Base-by-base conservation (phyloP, 1,284 basidiomycete genomes). In the Trichosporon asahii region DNA sequence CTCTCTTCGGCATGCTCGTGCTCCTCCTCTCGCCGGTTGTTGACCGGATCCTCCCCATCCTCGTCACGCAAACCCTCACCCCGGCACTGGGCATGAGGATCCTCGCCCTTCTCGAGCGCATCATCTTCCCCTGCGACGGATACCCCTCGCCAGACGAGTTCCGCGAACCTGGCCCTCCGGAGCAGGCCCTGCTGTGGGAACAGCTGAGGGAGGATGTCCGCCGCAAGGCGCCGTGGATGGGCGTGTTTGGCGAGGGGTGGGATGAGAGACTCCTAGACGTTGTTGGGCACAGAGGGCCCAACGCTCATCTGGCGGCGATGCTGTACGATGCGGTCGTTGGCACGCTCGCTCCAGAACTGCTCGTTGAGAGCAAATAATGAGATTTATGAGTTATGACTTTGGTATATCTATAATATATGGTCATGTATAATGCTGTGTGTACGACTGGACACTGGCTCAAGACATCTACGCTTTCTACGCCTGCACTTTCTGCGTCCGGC, bases 111-210 rank as follows among this genome's bases (percentile, higher is more conserved):
- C 25, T 81, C 64, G 78, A 79, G 40, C 68, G 73, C 4, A 69
- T 81, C 31, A 72, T 83, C 18, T 82, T 80, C 66, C 82, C 82
- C 0, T 69, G 75, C 18, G 76, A 82, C 61, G 79, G 78, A 15
- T 80, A 78, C 65, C 80, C 81, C 1, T 79, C 74, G 31, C 76
- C 78, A 11, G 57, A 61, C 3, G 70, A 79, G 18, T 76, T 79
- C 3, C 66, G 76, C 33, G 81, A 83, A 66, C 82, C 82, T 2
- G 77, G 78, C 0, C 63, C 72, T 1, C 77, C 75, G 15, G 81
- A 84, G 65, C 57, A 61, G 57, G 57, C 57, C 3, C 15, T 61
- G 27, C 27, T 61, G 15, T 61, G 57, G 57, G 15, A 21, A 7
- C 57, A 31, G 18, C 29, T 61, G 18, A 29, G 57, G 14, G 29